phyloP scores from a whole-genome alignment of 225 moss, liverwort and hornwort genomes.

The Thuidium tamariscinum region DNA sequence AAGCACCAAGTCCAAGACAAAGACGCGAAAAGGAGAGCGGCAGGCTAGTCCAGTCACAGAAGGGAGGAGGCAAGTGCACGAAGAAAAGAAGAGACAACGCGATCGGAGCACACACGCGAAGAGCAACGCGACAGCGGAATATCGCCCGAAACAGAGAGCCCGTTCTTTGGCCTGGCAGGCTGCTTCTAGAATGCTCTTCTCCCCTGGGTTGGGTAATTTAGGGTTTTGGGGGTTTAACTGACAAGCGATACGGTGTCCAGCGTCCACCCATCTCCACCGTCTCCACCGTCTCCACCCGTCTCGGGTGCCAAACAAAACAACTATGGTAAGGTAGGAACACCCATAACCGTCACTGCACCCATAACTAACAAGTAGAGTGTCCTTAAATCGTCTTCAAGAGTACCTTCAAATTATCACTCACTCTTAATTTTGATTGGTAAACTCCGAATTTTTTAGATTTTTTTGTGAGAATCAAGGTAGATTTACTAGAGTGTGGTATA shows the following conservation, averaged over 20 bases:
- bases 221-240: neutral
- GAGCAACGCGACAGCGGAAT: neutral
- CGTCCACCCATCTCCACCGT: neutral
- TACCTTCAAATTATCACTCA: no score
- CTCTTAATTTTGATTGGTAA: no score
- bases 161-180: neutral
- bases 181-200: constrained; percentile 2
- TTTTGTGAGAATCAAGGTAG: no score
- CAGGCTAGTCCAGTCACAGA: neutral
- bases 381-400: no score
- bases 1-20: neutral
- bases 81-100: neutral
- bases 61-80: neutral
- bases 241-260: neutral
- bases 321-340: no score
- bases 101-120: neutral
- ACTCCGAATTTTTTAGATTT: no score
- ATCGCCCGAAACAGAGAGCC: neutral
- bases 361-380: no score
- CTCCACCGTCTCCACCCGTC: no score
- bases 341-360: no score
- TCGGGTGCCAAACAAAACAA: neutral
- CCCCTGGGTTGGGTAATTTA: neutral
- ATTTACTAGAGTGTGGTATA: no score
- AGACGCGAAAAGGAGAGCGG: neutral